A percentile compares a stretch with the other conserved stretches of the same genome.
Evolutionary conservation across 2,329 filamentous ascomycete genomes (phyloP).

Genomic region (Monosporascus sp.): DNA sequence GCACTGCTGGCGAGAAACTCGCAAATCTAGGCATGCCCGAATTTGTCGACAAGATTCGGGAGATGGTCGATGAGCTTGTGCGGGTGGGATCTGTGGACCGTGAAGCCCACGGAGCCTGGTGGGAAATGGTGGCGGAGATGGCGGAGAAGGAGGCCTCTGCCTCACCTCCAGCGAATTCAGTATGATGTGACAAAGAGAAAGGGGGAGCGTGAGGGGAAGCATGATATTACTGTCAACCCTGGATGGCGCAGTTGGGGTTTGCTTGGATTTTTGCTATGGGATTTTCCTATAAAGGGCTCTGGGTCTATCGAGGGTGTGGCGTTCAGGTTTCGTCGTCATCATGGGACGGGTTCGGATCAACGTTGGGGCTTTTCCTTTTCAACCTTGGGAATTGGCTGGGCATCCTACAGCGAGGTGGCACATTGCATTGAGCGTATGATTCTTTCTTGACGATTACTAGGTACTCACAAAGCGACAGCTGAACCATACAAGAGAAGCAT

Average conservation of each 20-base stretch:
- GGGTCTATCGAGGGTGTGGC: not conserved
- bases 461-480: no score
- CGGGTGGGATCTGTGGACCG: slow-evolving; percentile 63
- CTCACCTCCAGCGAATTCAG: slow-evolving; percentile 8
- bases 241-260: not conserved
- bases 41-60: slow-evolving; percentile 64
- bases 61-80: slow-evolving; percentile 63
- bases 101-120: slow-evolving; percentile 64
- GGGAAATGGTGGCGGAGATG: slow-evolving; percentile 59
- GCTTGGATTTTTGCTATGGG: not conserved
- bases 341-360: not conserved
- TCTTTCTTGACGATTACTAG: no score
- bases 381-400: not conserved
- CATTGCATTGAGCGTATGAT: no score
- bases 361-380: not conserved
- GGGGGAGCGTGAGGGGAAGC: not conserved
- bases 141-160: slow-evolving; percentile 37
- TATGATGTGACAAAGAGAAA: slow-evolving; percentile 5
- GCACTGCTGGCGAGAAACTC: slow-evolving; percentile 63
- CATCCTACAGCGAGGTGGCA: no score
- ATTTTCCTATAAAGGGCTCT: not conserved
- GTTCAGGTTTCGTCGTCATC: not conserved
- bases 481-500: no score
- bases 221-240: not conserved
- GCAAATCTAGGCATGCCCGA: slow-evolving; percentile 66